phyloP scores from a whole-genome alignment of 1,139 yeast species.

The Arxiozyma heterogenica region DNA sequence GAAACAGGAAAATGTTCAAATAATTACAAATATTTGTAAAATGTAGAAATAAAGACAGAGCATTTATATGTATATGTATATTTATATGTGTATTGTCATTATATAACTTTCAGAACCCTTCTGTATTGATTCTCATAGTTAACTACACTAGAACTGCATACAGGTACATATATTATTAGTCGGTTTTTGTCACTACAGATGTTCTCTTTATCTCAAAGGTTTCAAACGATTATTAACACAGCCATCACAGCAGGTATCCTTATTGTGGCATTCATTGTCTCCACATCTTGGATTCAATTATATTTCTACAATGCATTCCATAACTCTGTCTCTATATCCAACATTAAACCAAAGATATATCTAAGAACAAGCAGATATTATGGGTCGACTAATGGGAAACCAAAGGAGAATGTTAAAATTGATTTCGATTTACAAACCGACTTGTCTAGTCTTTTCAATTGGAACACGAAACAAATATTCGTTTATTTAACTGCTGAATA shows the following conservation, averaged over 20 bases:
- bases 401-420: constrained; percentile 72
- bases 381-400: constrained; percentile 60
- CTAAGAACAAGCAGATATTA: constrained; percentile 59
- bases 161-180: too few species aligned
- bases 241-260: constrained; percentile 46
- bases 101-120: too few species aligned
- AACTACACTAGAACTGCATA: too few species aligned
- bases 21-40: too few species aligned
- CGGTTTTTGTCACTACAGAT: constrained; percentile 17
- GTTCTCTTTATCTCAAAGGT: constrained; percentile 39
- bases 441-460: constrained; percentile 70
- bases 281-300: constrained; percentile 45
- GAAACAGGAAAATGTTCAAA: too few species aligned
- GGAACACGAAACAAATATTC: constrained; percentile 95
- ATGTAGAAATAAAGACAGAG: too few species aligned
- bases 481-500: constrained; percentile 86
- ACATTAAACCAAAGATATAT: constrained; percentile 35
- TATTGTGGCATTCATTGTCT: constrained; percentile 39
- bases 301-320: constrained; percentile 20
- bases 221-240: constrained; percentile 49
- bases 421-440: constrained; percentile 65
- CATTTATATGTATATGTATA: too few species aligned
- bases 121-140: too few species aligned
- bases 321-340: constrained; percentile 38
- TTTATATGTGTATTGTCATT: too few species aligned